A percentile compares a stretch with the other conserved stretches of the same genome.
phyloP scores from a whole-genome alignment of 140 eudicot species.

The Ambrosia hybrid region DNA sequence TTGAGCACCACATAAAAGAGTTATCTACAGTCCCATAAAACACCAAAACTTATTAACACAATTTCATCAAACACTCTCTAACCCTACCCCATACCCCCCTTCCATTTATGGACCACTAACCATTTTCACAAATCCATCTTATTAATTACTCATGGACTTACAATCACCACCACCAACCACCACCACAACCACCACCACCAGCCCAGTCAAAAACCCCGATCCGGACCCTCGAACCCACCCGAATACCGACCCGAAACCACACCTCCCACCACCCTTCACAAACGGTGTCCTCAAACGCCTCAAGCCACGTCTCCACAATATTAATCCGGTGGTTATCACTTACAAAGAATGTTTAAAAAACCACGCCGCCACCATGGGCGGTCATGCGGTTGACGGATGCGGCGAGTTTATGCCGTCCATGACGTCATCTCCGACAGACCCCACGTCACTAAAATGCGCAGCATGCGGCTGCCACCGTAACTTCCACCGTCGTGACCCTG shows the following conservation, averaged over 20 bases:
- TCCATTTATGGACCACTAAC: conserved; percentile 30
- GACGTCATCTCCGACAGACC: conserved; percentile 54
- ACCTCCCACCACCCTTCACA: conserved; percentile 49
- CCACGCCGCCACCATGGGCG: conserved; percentile 87
- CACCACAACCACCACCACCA: conserved; percentile 21
- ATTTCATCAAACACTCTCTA: conserved; percentile 20
- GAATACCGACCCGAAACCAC: conserved; percentile 23
- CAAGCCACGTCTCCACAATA: conserved; percentile 39
- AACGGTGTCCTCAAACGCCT: conserved; percentile 87
- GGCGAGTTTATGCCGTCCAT: conserved; percentile 82
- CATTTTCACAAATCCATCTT: conserved; percentile 18
- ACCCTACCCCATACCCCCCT: neutral
- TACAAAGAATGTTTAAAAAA: conserved; percentile 81
- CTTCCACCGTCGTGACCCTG: conserved; percentile 94
- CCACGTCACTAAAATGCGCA: conserved; percentile 78
- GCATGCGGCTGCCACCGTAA: conserved; percentile 95
- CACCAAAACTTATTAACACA: neutral
- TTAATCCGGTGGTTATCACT: conserved; percentile 40
- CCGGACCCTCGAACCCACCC: conserved; percentile 58
- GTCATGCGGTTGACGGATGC: conserved; percentile 86
- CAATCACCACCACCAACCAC: conserved; percentile 38
- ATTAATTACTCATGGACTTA: conserved; percentile 35
- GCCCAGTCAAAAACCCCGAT: conserved; percentile 47
- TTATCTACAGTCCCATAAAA: conserved; percentile 39
- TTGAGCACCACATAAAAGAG: conserved; percentile 39